Percentiles rank a stretch among this genome's conserved stretches.
Conservation (phyloP, 2,329 filamentous ascomycete species). For the Aspergillus sp. region DNA sequence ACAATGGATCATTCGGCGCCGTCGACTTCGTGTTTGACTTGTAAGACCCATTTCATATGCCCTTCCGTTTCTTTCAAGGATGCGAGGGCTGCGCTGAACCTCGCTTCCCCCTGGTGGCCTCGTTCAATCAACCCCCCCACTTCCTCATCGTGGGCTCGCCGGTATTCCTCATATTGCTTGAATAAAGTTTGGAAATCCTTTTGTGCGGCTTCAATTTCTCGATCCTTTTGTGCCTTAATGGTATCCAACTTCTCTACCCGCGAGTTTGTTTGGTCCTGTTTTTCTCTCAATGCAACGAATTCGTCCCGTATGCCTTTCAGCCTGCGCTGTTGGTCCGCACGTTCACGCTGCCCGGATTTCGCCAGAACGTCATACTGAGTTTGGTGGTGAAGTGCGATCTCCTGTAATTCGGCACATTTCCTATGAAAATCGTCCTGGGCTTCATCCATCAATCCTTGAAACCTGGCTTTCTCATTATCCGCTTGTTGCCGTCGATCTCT, state of each 20-base stretch:
- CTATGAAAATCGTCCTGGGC: conserved; percentile 43
- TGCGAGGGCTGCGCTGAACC: conserved; percentile 38
- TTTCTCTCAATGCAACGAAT: conserved; percentile 33
- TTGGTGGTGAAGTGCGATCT: conserved; percentile 39
- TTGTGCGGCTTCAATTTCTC: conserved; percentile 41
- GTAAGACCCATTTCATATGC: conserved; percentile 52
- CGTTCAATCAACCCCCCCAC: conserved; percentile 35
- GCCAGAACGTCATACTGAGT: conserved; percentile 48
- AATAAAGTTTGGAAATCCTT: conserved; percentile 43
- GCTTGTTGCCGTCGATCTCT: conserved; percentile 41
- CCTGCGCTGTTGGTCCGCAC: conserved; percentile 39
- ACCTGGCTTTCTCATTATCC: conserved; percentile 40
- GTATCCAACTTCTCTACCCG: conserved; percentile 44
- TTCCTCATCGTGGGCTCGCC: conserved; percentile 41
- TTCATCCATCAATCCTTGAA: conserved; percentile 39
- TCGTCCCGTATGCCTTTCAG: conserved; percentile 40
- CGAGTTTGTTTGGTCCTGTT: conserved; percentile 37
- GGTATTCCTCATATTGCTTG: conserved; percentile 43
- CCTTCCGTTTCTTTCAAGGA: conserved; percentile 44
- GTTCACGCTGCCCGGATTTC: conserved; percentile 41
- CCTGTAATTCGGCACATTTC: conserved; percentile 38
- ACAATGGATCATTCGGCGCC: conserved; percentile 23
- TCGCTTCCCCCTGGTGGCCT: conserved; percentile 29
- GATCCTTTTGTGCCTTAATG: conserved; percentile 47
- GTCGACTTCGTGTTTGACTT: conserved; percentile 38